phyloP scores from a whole-genome alignment of 2,329 filamentous ascomycete genomes.

The Cercospora citrullina region DNA sequence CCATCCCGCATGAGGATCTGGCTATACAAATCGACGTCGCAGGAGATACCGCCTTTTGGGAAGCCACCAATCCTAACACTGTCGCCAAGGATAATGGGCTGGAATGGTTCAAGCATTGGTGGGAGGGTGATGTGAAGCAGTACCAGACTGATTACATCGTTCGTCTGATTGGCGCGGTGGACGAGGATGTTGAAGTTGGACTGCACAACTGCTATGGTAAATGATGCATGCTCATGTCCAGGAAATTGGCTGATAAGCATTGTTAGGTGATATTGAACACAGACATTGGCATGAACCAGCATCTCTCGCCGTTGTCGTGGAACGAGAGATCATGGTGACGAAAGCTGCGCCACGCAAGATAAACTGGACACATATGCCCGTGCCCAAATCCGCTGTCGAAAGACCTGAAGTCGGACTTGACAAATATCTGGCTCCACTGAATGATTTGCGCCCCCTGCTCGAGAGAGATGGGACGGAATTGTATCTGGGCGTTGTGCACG shows the following conservation, averaged over 20 bases:
- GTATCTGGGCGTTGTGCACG: slow-evolving; percentile 47
- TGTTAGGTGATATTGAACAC: slow-evolving; percentile 43
- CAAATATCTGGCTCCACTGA: slow-evolving; percentile 45
- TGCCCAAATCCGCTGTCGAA: slow-evolving; percentile 41
- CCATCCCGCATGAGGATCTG: slow-evolving; percentile 40
- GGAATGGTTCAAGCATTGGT: slow-evolving; percentile 39
- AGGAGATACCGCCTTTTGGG: slow-evolving; percentile 39
- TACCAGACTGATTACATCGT: slow-evolving; percentile 41
- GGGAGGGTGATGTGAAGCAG: slow-evolving; percentile 34
- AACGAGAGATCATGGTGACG: slow-evolving; percentile 41
- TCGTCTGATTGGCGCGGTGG: slow-evolving; percentile 38
- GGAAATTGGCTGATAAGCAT: not conserved
- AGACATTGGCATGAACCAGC: slow-evolving; percentile 49
- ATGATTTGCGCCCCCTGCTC: slow-evolving; percentile 34
- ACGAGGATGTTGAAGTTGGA: slow-evolving; percentile 44
- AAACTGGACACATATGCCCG: slow-evolving; percentile 49
- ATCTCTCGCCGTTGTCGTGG: slow-evolving; percentile 38
- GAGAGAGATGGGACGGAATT: slow-evolving; percentile 40
- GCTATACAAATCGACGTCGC: slow-evolving; percentile 42
- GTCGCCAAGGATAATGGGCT: slow-evolving; percentile 24
- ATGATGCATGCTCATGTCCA: not conserved
- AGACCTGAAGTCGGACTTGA: slow-evolving; percentile 28
- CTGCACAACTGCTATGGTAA: slow-evolving; percentile 52
- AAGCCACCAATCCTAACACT: slow-evolving; percentile 25
- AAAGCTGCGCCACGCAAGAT: slow-evolving; percentile 36